Base-by-base conservation (phyloP, 1,284 basidiomycete species). In the Caloboletus firmus region DNA sequence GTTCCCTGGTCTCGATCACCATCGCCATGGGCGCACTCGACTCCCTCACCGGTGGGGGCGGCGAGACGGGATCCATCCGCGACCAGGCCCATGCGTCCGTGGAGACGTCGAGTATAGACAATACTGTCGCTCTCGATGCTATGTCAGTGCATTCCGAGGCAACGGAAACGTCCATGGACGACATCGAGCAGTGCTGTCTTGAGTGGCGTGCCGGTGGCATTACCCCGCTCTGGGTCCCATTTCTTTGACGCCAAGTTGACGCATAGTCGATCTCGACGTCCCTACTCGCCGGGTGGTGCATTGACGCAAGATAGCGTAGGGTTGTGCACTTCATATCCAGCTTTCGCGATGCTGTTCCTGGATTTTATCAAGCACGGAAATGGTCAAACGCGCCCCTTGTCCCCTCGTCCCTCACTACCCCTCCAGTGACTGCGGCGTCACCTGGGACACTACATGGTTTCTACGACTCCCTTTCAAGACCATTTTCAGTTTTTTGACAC, bases 1-100 rank as follows among this genome's bases (percentile, higher is more conserved):
- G 20, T 26, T 34, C 24, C 30, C 45, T 60, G 17, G 57, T 35
- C 28, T 3, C 15, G 15, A 26, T 24, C 18, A 15, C 84, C 2
- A 69, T 85, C 22, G 73, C 80, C 13, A 76, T 79, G 72, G 82
- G 81, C n/a, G 84, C 78, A 2, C 62, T 85, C 24, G 78, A 83
- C 15, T 86, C 86, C 62, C 78, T 87, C 42, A 48, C 67, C 4
- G 62, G 68, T 4, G 79, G 78, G 4, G 75, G 76, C 37, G 30
- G 31, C 11, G n/a, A 44, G 5, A 6, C 39, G 15, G 69, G 67
- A 47, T 62, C 63, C 24, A 72, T 69, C 26, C 26, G 26, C 26
- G 26, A 28, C 26, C 26, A 6, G 26, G 26, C 26, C 26, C 8
- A 9, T 59, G 68, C 9, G 59, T 75, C 13, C 66, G 64, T 76